These are phyloP conservation scores for Hibiscus mutabilis DNA, from an alignment of 345 rosid genomes.

Conservation along the genomic window DNA sequence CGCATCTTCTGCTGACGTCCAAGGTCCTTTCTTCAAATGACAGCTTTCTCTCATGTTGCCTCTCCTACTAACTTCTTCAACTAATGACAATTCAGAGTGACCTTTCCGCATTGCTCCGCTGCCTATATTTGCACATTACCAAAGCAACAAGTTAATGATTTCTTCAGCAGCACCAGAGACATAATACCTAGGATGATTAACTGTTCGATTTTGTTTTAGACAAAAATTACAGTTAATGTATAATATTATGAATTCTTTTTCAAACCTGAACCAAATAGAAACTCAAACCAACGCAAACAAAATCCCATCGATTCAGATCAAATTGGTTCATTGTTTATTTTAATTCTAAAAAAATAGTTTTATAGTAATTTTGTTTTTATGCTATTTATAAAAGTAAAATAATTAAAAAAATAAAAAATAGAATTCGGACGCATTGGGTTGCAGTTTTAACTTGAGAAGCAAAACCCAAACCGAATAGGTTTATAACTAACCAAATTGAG, in stretches of 20 bases:
- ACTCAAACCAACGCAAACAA: too few species aligned
- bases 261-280: too few species aligned
- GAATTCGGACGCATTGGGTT: background rate
- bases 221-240: too few species aligned
- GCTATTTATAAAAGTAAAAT: too few species aligned
- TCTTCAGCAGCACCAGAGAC: background rate
- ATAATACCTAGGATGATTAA: background rate
- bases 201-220: background rate
- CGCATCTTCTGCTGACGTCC: conserved; percentile 51
- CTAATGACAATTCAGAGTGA: conserved; percentile 5
- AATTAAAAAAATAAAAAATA: background rate
- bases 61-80: conserved; percentile 9
- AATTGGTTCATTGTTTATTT: too few species aligned
- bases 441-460: background rate
- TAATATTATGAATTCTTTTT: too few species aligned
- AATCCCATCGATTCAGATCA: too few species aligned
- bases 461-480: background rate
- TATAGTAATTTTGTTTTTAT: too few species aligned
- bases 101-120: background rate
- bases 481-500: background rate
- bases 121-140: background rate
- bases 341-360: too few species aligned
- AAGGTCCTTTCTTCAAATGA: conserved; percentile 44
- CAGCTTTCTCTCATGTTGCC: conserved; percentile 9
- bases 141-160: background rate